phyloP scores from a whole-genome alignment of 108 stramenopile species.

The Stephanodiscus triporus region DNA sequence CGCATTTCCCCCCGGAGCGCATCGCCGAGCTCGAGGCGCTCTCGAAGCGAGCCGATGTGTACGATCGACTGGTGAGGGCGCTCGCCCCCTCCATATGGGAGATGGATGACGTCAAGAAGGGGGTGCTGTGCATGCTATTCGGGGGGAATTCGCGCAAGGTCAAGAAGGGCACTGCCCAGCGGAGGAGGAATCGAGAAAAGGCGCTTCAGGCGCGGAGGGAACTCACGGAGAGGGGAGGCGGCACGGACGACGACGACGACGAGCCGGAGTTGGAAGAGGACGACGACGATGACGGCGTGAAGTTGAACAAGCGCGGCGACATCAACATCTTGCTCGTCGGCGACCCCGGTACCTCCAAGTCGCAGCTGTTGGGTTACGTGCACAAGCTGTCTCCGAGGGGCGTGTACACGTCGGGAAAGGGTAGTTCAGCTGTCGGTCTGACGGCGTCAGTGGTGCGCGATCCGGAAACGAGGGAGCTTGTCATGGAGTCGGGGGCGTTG shows the following conservation, averaged over 20 bases:
- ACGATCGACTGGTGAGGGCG: slow-evolving; percentile 79
- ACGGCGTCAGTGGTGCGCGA: slow-evolving; percentile 98
- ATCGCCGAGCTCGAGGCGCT: slow-evolving; percentile 75
- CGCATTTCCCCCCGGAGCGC: slow-evolving; percentile 59
- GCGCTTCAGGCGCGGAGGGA: slow-evolving; percentile 35
- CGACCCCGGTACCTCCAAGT: slow-evolving; percentile 97
- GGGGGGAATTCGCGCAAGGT: slow-evolving; percentile 88
- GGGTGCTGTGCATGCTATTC: slow-evolving; percentile 97
- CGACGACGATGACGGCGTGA: slow-evolving; percentile 35
- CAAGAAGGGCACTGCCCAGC: slow-evolving; percentile 40
- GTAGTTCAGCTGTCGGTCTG: slow-evolving; percentile 96
- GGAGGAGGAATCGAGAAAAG: slow-evolving; percentile 46
- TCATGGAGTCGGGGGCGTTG: slow-evolving; percentile 97
- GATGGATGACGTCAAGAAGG: slow-evolving; percentile 98
- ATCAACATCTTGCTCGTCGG: slow-evolving; percentile 98
- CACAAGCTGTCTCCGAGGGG: slow-evolving; percentile 97
- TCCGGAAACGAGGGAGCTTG: slow-evolving; percentile 97
- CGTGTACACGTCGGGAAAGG: slow-evolving; percentile 98
- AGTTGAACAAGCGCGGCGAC: slow-evolving; percentile 92
- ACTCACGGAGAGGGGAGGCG: slow-evolving; percentile 6
- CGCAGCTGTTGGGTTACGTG: slow-evolving; percentile 96
- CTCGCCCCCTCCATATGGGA: slow-evolving; percentile 99
- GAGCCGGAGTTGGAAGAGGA: slow-evolving; percentile 37
- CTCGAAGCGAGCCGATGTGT: slow-evolving; percentile 77
- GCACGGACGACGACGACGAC: slow-evolving; percentile 30